Conservation (phyloP, 768 basidiomycete species). For the Pleurotus sapidus region DNA sequence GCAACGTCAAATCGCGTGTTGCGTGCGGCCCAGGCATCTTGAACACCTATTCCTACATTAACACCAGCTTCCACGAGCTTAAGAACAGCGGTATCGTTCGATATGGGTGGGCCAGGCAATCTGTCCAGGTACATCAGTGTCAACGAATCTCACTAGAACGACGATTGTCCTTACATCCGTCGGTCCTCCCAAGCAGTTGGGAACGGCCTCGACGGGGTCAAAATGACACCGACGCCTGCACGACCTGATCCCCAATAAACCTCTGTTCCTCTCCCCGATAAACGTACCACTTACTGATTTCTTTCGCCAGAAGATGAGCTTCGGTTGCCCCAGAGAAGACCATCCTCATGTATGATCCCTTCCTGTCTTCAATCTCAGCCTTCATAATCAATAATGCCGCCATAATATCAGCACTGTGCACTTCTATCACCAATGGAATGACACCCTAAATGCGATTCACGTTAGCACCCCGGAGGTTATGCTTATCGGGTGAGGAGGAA, state of each 20-base stretch:
- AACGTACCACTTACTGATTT: constrained; percentile 44
- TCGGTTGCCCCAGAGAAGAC: constrained; percentile 63
- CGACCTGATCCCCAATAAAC: constrained; percentile 28
- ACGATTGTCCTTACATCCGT: constrained; percentile 47
- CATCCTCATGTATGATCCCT: constrained; percentile 58
- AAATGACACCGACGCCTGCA: constrained; percentile 47
- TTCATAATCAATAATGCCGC: constrained; percentile 67
- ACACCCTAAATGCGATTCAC: constrained; percentile 40
- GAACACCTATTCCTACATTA: constrained; percentile 71
- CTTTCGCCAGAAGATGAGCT: constrained; percentile 62
- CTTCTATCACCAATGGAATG: constrained; percentile 65
- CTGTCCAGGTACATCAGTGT: constrained; percentile 24
- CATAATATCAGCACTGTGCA: constrained; percentile 72
- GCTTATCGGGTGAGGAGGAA: not conserved
- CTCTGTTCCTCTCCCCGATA: too few species aligned
- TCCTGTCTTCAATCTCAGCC: constrained; percentile 56
- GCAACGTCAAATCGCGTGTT: constrained; percentile 75
- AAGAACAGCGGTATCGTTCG: constrained; percentile 58
- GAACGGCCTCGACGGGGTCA: constrained; percentile 60
- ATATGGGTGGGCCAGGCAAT: constrained; percentile 73
- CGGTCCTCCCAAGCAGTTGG: constrained; percentile 71
- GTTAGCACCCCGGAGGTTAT: constrained; percentile 2
- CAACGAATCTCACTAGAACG: too few species aligned
- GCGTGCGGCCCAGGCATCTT: constrained; percentile 68
- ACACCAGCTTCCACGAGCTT: constrained; percentile 69